Evolutionary conservation across 768 basidiomycete species (phyloP).

Genomic region (Hericium rajendrae): DNA sequence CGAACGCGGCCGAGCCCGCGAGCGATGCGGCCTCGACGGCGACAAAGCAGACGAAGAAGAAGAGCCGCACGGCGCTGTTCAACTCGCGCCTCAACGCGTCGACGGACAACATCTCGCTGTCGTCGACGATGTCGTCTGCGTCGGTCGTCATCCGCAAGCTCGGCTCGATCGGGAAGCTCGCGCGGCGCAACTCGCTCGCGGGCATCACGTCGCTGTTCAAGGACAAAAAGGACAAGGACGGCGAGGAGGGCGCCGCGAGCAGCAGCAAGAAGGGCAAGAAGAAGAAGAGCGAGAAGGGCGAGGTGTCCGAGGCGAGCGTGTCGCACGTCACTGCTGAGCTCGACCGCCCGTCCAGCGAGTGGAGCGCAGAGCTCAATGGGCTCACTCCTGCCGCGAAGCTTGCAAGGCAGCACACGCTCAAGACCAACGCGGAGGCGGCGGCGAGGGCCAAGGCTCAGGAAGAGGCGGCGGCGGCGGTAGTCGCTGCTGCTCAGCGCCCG

Average conservation of each 20-base stretch:
- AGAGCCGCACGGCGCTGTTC: slow-evolving; percentile 63
- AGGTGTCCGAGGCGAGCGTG: slow-evolving; percentile 58
- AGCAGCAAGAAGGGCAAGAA: slow-evolving; percentile 37
- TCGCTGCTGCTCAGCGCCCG: slow-evolving; percentile 22
- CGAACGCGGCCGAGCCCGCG: slow-evolving; percentile 19
- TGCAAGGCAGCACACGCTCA: slow-evolving; percentile 85
- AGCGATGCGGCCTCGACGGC: slow-evolving; percentile 20
- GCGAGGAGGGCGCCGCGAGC: slow-evolving; percentile 29
- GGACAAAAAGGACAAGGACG: slow-evolving; percentile 51
- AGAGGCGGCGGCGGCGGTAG: slow-evolving; percentile 41
- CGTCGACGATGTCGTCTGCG: slow-evolving; percentile 88
- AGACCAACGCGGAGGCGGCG: slow-evolving; percentile 74
- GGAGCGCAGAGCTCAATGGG: slow-evolving; percentile 52
- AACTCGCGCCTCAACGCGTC: slow-evolving; percentile 81
- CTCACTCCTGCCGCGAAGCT: slow-evolving; percentile 86
- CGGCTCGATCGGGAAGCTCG: slow-evolving; percentile 82
- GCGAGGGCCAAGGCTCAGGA: slow-evolving; percentile 50
- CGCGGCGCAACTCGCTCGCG: slow-evolving; percentile 78
- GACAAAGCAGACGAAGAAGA: slow-evolving; percentile 46
- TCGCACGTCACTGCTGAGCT: slow-evolving; percentile 81
- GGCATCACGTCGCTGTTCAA: slow-evolving; percentile 93
- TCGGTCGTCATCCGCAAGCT: slow-evolving; percentile 96
- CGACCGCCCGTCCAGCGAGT: slow-evolving; percentile 58
- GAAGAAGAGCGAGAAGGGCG: slow-evolving; percentile 51
- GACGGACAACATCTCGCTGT: slow-evolving; percentile 92